phyloP scores from a whole-genome alignment of 306 rosid genomes.

The Citrullus amarus region DNA sequence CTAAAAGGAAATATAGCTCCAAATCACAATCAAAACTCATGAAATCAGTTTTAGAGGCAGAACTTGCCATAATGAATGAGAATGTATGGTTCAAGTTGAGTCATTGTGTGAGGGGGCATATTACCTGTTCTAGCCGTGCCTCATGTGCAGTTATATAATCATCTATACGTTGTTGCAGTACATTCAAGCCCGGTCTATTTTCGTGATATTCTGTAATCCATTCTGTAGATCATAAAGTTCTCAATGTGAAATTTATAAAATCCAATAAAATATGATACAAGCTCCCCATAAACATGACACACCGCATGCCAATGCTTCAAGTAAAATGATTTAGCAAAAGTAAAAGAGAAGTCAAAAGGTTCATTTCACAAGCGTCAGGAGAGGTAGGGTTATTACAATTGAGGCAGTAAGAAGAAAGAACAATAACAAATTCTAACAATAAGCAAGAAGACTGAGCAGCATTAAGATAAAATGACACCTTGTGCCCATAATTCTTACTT shows the following conservation, averaged over 20 bases:
- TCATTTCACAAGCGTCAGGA: not conserved
- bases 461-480: not conserved
- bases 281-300: not conserved
- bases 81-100: not conserved
- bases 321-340: not conserved
- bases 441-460: not conserved
- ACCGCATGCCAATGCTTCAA: not conserved
- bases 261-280: not conserved
- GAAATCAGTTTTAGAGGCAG: not conserved
- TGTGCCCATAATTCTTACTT: constrained; percentile 19
- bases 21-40: not conserved
- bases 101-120: not conserved
- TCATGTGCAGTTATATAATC: constrained; percentile 59
- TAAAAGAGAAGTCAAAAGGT: not conserved
- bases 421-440: not conserved
- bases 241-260: constrained; percentile 14
- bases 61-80: not conserved
- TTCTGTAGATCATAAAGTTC: constrained; percentile 37
- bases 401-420: not conserved
- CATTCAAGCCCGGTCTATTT: constrained; percentile 54
- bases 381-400: not conserved
- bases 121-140: constrained; percentile 57
- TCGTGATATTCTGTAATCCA: constrained; percentile 63
- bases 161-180: constrained; percentile 56
- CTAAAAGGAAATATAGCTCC: not conserved